These are phyloP conservation scores for Coemansia biformis DNA, from an alignment of 192 early-diverging fungal species.

Conservation along the genomic window DNA sequence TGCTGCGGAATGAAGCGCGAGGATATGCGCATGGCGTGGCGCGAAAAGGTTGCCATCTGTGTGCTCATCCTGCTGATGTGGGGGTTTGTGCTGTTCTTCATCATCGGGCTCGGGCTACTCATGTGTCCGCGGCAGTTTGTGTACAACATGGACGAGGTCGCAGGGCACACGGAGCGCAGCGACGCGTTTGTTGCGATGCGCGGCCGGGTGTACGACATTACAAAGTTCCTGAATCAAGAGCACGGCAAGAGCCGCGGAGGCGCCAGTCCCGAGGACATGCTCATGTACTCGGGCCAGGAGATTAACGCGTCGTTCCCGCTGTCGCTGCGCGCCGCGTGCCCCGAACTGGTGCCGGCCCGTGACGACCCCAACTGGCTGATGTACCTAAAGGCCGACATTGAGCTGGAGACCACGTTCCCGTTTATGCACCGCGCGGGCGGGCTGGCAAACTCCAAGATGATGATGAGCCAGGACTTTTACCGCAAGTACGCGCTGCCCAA, in stretches of 20 bases:
- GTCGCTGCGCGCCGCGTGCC: slow-evolving; percentile 53
- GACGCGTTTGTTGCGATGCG: slow-evolving; percentile 60
- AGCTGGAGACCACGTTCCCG: slow-evolving; percentile 19
- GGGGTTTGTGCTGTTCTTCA: slow-evolving; percentile 75
- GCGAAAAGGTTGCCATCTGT: slow-evolving; percentile 85
- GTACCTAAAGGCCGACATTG: slow-evolving; percentile 28
- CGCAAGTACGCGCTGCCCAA: slow-evolving; percentile 47
- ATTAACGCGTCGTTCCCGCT: slow-evolving; percentile 62
- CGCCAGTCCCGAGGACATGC: slow-evolving; percentile 35
- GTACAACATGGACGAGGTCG: slow-evolving; percentile 56
- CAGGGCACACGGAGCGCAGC: slow-evolving; percentile 53
- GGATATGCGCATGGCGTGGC: slow-evolving; percentile 92
- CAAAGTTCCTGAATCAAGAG: slow-evolving; percentile 56
- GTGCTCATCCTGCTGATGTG: slow-evolving; percentile 77
- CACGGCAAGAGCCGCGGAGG: slow-evolving; percentile 52
- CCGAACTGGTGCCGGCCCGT: slow-evolving; percentile 33
- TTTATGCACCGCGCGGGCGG: slow-evolving; percentile 27
- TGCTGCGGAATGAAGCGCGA: slow-evolving; percentile 69
- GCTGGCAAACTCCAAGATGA: slow-evolving; percentile 37
- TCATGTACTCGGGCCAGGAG: slow-evolving; percentile 58
- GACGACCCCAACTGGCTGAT: slow-evolving; percentile 39
- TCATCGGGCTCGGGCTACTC: slow-evolving; percentile 73
- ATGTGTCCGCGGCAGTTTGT: slow-evolving; percentile 78
- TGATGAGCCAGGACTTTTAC: slow-evolving; percentile 53
- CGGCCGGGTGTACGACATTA: slow-evolving; percentile 65